A percentile compares a stretch with the other conserved stretches of the same genome.
phyloP scores from a whole-genome alignment of 1,139 yeast genomes.

The Protomyces arabidopsidicola region DNA sequence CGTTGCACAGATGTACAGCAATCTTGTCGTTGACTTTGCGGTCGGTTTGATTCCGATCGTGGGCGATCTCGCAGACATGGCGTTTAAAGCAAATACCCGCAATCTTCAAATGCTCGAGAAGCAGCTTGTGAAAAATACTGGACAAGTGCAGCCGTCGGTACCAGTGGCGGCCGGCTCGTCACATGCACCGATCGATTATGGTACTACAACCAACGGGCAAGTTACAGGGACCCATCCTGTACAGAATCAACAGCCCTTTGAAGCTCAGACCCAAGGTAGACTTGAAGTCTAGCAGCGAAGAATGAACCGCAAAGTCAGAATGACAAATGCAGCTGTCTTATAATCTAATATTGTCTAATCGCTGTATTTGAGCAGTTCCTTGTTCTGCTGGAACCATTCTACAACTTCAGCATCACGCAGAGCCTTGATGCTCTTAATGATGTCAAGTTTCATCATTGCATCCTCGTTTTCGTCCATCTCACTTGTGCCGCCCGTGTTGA shows the following conservation, averaged over 20 bases:
- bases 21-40: constrained; percentile 63
- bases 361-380: constrained; percentile 11
- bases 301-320: neutral
- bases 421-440: constrained; percentile 24
- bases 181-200: neutral
- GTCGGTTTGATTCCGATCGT: constrained; percentile 68
- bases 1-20: constrained; percentile 53
- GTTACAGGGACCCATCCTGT: neutral
- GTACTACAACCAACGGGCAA: neutral
- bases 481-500: constrained; percentile 9
- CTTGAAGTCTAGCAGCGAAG: neutral
- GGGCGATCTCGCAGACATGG: constrained; percentile 53
- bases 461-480: constrained; percentile 22
- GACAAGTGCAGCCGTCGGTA: neutral
- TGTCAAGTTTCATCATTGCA: constrained; percentile 22
- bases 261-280: neutral
- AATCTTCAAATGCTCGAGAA: constrained; percentile 62
- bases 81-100: constrained; percentile 70
- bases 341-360: neutral
- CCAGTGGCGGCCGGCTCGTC: neutral
- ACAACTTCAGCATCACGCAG: constrained; percentile 21
- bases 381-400: constrained; percentile 17
- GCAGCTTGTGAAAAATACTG: constrained; percentile 39
- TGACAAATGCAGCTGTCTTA: neutral
- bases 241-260: neutral